Conservation (phyloP, 75 land plant genomes). For the Pinus albicaulis region DNA sequence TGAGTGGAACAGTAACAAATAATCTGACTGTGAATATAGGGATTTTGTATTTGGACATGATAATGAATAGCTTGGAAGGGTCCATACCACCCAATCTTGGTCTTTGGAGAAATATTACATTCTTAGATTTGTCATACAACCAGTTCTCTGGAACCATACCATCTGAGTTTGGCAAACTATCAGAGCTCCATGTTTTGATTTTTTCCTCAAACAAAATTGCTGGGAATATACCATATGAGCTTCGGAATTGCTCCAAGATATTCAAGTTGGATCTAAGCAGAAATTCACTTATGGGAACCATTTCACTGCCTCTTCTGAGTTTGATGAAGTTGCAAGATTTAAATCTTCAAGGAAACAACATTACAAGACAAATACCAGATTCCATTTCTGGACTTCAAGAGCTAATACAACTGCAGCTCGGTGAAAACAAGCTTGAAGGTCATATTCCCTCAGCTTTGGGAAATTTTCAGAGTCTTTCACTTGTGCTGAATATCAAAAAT, state of each 20-base stretch:
- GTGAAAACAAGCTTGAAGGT: conserved; percentile 45
- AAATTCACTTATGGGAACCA: conserved; percentile 46
- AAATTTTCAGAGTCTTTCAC: conserved; percentile 25
- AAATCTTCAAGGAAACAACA: conserved; percentile 30
- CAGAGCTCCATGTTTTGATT: conserved; percentile 17
- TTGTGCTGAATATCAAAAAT: conserved; percentile 23
- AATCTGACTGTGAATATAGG: conserved; percentile 15
- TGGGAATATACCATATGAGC: conserved; percentile 44
- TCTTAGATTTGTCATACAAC: conserved; percentile 40
- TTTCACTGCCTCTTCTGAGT: conserved; percentile 39
- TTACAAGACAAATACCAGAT: conserved; percentile 40
- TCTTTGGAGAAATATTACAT: conserved; percentile 24
- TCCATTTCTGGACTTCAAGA: conserved; percentile 18
- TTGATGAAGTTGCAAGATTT: conserved; percentile 25
- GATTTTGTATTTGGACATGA: conserved; percentile 34
- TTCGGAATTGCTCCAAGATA: conserved; percentile 32
- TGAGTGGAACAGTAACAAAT: conserved; percentile 29
- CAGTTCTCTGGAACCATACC: conserved; percentile 35
- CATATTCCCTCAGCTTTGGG: conserved; percentile 36
- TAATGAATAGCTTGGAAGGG: conserved; percentile 30
- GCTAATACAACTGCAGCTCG: conserved; percentile 32
- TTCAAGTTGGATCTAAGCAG: conserved; percentile 46
- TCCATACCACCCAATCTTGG: conserved; percentile 32
- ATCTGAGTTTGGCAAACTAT: conserved; percentile 27
- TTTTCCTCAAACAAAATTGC: conserved; percentile 27